Percentiles rank a stretch among this genome's conserved stretches.
Evolutionary conservation across 2,329 filamentous ascomycete species (phyloP).

Genomic region (Aspergillus jensenii): DNA sequence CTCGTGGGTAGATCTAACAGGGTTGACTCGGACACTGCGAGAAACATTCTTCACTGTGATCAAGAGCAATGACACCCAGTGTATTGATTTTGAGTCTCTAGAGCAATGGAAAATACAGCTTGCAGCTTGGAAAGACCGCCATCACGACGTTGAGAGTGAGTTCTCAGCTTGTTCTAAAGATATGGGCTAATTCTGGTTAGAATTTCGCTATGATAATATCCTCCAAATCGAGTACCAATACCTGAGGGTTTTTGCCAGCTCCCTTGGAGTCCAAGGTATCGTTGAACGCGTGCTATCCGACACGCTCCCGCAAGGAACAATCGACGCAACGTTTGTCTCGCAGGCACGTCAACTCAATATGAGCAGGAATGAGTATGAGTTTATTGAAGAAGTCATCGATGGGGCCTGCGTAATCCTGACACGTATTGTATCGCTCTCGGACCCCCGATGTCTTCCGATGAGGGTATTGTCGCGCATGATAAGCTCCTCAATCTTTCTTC

Average conservation of each 20-base stretch:
- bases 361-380: constrained; percentile 41
- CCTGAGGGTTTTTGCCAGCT: constrained; percentile 32
- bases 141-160: constrained; percentile 3
- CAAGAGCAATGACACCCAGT: not conserved
- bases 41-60: constrained; percentile 16
- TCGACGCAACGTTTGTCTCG: constrained; percentile 7
- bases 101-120: constrained; percentile 14
- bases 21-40: constrained; percentile 35
- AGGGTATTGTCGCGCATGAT: constrained; percentile 51
- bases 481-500: constrained; percentile 51
- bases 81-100: constrained; percentile 1
- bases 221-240: constrained; percentile 49
- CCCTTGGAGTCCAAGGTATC: constrained; percentile 50
- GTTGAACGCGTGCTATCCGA: constrained; percentile 29
- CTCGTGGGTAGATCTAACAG: constrained; percentile 40
- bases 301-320: constrained; percentile 31
- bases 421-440: constrained; percentile 41
- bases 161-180: not conserved
- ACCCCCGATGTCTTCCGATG: constrained; percentile 47
- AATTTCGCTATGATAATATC: constrained; percentile 32
- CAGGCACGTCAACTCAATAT: constrained; percentile 9
- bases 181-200: not conserved
- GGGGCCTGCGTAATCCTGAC: constrained; percentile 45
- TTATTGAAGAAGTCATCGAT: constrained; percentile 51
- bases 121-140: constrained; percentile 7